Evolutionary conservation across 805 yeast species (phyloP), one percentile per base, ranked within the genome.

Genomic region (Candida nitratophila): DNA sequence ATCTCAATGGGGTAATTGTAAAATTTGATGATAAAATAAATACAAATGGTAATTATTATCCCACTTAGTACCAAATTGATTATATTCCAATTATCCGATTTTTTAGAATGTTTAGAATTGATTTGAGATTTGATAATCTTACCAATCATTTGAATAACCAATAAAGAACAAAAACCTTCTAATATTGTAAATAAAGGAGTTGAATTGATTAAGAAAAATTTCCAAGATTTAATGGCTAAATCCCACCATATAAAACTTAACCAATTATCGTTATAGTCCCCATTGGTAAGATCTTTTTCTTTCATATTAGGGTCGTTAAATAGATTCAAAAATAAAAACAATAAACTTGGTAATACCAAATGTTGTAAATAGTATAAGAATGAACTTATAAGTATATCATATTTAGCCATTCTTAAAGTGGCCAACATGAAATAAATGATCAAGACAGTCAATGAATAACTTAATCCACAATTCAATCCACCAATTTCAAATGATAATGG

Each of bases 401-500:
- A 69, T 43, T 61, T 61, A 37, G 80, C 51, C 27, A 88, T 70
- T 46, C 95, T 72, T 27, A 88, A 55, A 1, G 95, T 80, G 9
- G 96, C 86, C 44, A 87, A 66, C 6, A 76, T 59, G 48, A 86
- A 81, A 63, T 89, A 90, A 43, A 84, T 64, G 37, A 76, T 68
- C 44, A 86, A 76, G 40, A 91, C 71, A 7, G 96, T 81, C 29
- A 81, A 73, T 0, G 91, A 80, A 61, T 81, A 93, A 17, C 95
- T 79, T 47, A 93, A 68, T 1, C 99, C 99, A 64, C 98, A 91
- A 44, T 79, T 73, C 17, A 82, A 74, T 1, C 98, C 97, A 10
- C 98, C 98, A 33, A 88, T 83, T 57, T 91, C 96, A 64, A 93
- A 93, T 21, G 97, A 85, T 48, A 93, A 73, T 4, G 98, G 98